Base-by-base conservation (phyloP, 192 early-diverging fungal species). In the Podila clonocystis region DNA sequence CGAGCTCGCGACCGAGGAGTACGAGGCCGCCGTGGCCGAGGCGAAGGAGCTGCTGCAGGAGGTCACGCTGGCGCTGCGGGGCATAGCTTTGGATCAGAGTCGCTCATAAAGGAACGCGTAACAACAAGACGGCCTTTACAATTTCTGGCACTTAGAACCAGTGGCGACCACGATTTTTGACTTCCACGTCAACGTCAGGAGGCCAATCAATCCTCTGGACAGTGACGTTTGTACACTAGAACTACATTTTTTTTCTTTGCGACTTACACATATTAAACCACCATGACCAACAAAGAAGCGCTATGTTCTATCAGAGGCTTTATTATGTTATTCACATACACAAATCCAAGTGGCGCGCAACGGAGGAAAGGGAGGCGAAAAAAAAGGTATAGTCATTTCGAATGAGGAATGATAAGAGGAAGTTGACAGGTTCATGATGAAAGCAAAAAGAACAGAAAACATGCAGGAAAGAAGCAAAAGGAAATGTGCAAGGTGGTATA, bases 1-100 rank as follows among this genome's bases (percentile, higher is more conserved):
- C 38, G 76, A 70, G 26, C 3, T 63, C 0, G 87, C 83, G 19
- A 85, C 84, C 8, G 60, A 80, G 57, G 82, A 83, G 28, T 86
- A 86, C 62, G 74, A 84, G 57, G 69, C 63, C 15, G 87, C 83
- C 4, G 87, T 86, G 8, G 28, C 60, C 1, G 83, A 85, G 48
- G 71, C 84, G 8, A 82, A 84, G 50, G 68, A 58, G 48, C 70
- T 87, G 19, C 67, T 83, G 52, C 82, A 79, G n/a, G 80, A 87
- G 57, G 70, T 87, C 63, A 83, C 75, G 17, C 70, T 80, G 30
- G 82, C 80, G 11, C 61, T 87, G 34, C 60, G 84, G 72, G 70
- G 55, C 9, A 84, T 87, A 77, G 85, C 86, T 9, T 70, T 79
- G 22, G 86, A 87, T 19, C 84, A 85, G 60, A 83, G 77, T 63